Conservation (phyloP, 345 rosid genomes). For the Hevea brasiliensis region DNA sequence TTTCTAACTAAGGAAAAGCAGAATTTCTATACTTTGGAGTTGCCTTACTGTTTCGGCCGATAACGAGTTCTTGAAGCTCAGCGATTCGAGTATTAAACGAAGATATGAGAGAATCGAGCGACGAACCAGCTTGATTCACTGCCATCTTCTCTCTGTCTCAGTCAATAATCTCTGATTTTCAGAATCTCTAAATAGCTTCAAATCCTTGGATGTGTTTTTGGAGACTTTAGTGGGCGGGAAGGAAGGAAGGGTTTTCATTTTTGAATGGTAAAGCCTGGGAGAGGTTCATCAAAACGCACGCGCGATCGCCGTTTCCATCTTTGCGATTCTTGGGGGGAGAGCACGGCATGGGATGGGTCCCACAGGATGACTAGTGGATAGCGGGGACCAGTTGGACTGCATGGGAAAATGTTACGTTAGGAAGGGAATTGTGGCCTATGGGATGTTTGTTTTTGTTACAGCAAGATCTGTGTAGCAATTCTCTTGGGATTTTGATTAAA, state of each 20-base stretch:
- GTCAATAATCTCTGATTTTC: no score
- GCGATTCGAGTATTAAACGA: constrained; percentile 68
- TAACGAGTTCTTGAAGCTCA: constrained; percentile 85
- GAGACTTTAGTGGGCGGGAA: constrained; percentile 11
- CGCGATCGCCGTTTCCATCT: not conserved
- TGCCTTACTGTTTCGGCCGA: constrained; percentile 82
- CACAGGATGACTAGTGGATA: not conserved
- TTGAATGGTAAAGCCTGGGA: not conserved
- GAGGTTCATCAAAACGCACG: not conserved
- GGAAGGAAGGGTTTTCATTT: not conserved
- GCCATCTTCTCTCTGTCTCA: constrained; percentile 42
- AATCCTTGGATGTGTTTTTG: not conserved
- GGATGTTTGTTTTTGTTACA: constrained; percentile 13
- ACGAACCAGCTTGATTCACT: constrained; percentile 60
- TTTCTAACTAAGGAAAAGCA: not conserved
- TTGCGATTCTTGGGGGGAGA: no score
- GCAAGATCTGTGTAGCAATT: not conserved
- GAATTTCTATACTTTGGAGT: not conserved
- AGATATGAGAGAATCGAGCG: constrained; percentile 63
- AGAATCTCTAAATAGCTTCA: no score
- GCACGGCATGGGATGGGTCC: no score
- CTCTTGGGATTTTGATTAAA: no score
- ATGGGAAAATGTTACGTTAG: constrained; percentile 2
- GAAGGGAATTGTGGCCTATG: no score
- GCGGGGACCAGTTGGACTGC: constrained; percentile 7